These are phyloP conservation scores for Solanum arcanum DNA, from an alignment of 257 asterid species.

Conservation along the genomic window DNA sequence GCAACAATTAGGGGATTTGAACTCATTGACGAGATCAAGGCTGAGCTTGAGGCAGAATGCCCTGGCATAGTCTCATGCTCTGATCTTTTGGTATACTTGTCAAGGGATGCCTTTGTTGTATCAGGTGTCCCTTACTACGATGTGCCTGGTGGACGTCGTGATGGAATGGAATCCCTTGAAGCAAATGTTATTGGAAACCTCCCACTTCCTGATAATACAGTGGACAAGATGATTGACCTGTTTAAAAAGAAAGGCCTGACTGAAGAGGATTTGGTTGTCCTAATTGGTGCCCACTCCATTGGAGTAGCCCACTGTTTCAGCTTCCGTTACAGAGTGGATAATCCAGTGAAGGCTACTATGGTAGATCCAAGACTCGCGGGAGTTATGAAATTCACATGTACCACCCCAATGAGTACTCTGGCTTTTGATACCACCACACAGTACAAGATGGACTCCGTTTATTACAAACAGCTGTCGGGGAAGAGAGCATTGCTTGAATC, in stretches of 20 bases:
- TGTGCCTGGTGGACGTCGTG: constrained; percentile 42
- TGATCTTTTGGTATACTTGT: constrained; percentile 36
- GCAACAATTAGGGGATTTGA: constrained; percentile 25
- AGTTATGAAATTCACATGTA: constrained; percentile 26
- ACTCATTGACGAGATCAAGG: constrained; percentile 33
- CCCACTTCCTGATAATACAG: constrained; percentile 23
- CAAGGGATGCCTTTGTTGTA: constrained; percentile 40
- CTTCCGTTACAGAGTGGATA: constrained; percentile 16
- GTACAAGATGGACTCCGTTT: constrained; percentile 40
- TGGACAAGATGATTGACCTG: constrained; percentile 4
- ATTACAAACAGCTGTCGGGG: constrained; percentile 33
- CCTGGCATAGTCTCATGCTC: constrained; percentile 61
- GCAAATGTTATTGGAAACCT: constrained; percentile 15
- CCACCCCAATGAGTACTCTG: constrained; percentile 3
- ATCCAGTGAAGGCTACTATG: constrained; percentile 10
- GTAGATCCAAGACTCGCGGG: constrained; percentile 24
- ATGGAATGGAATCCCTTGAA: constrained; percentile 34
- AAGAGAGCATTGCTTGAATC: constrained; percentile 44
- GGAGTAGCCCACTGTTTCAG: constrained; percentile 44
- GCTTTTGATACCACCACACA: constrained; percentile 46
- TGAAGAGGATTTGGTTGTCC: constrained; percentile 39
- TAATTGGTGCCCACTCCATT: constrained; percentile 51
- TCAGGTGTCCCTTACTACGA: constrained; percentile 31
- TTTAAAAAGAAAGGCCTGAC: constrained; percentile 34
- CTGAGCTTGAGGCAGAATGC: constrained; percentile 35